Conservation (phyloP, 208 protist genomes). For the Crithidia bombi region DNA sequence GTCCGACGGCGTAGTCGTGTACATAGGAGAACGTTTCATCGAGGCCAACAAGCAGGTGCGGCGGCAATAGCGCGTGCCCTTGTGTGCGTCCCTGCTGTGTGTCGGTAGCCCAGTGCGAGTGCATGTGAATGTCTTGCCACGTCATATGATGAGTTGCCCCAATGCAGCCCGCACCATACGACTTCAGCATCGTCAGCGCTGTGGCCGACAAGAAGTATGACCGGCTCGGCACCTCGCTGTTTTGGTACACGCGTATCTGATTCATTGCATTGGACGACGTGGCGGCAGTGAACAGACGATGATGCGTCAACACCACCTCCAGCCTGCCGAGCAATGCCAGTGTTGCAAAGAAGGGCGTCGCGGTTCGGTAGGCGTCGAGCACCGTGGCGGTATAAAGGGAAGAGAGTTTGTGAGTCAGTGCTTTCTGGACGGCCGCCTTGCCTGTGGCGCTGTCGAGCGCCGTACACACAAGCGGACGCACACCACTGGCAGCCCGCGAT, state of each 20-base stretch:
- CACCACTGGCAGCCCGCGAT: constrained; percentile 6
- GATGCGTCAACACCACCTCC: constrained; percentile 51
- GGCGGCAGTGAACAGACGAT: constrained; percentile 1
- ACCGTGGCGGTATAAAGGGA: neutral
- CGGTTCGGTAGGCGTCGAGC: constrained; percentile 28
- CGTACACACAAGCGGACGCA: constrained; percentile 14
- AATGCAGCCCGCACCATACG: constrained; percentile 41
- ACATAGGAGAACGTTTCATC: constrained; percentile 78
- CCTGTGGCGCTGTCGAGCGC: constrained; percentile 18
- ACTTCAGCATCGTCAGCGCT: constrained; percentile 39
- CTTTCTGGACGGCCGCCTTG: constrained; percentile 19
- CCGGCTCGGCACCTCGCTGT: constrained; percentile 28
- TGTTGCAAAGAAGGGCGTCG: constrained; percentile 58
- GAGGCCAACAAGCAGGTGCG: constrained; percentile 60
- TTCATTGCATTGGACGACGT: neutral
- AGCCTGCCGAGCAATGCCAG: constrained; percentile 38
- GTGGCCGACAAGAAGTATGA: constrained; percentile 56
- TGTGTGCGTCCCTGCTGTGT: constrained; percentile 45
- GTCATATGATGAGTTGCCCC: constrained; percentile 59
- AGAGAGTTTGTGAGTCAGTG: neutral
- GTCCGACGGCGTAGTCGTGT: constrained; percentile 61
- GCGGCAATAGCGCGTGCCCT: constrained; percentile 40
- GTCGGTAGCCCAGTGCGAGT: constrained; percentile 37
- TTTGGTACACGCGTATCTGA: constrained; percentile 34
- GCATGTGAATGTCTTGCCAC: constrained; percentile 73